Conservation (phyloP, 352 stramenopile species). For the Halophytophthora polymorphica region DNA sequence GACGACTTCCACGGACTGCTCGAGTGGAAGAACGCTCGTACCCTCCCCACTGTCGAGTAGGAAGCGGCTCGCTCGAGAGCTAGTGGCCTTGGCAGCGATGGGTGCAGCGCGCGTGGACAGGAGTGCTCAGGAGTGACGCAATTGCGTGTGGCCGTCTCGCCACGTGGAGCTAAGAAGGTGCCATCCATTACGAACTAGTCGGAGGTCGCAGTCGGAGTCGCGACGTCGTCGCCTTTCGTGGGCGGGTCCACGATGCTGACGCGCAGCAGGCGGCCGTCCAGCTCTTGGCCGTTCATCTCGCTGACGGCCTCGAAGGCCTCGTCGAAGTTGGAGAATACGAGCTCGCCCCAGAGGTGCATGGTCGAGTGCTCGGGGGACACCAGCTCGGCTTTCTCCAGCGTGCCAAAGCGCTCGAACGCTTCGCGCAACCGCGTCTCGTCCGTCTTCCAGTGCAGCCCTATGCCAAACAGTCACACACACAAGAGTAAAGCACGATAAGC, state of each 20-base stretch:
- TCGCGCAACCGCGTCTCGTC: conserved; percentile 65
- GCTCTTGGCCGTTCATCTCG: conserved; percentile 82
- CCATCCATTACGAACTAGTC: conserved; percentile 8
- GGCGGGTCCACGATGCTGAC: conserved; percentile 72
- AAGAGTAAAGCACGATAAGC: conserved; percentile 12
- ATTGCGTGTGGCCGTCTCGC: too few species aligned
- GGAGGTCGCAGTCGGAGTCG: background rate
- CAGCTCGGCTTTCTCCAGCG: conserved; percentile 53
- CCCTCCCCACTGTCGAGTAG: conserved; percentile 47
- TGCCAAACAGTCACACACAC: background rate
- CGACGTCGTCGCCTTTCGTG: conserved; percentile 3
- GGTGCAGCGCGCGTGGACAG: too few species aligned
- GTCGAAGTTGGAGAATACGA: conserved; percentile 69
- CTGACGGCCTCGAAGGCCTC: conserved; percentile 64
- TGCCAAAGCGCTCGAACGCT: conserved; percentile 51
- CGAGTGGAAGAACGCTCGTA: conserved; percentile 76
- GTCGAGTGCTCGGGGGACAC: conserved; percentile 56
- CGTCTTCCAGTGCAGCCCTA: conserved; percentile 82
- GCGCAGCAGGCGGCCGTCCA: conserved; percentile 71
- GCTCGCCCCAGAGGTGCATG: conserved; percentile 56
- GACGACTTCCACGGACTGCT: conserved; percentile 66
- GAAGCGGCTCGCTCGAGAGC: too few species aligned
- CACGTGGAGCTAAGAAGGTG: conserved; percentile 9
- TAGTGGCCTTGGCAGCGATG: too few species aligned
- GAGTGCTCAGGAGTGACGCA: too few species aligned